Conservation (phyloP, 345 rosid genomes). For the Atalantia buxifolia region DNA sequence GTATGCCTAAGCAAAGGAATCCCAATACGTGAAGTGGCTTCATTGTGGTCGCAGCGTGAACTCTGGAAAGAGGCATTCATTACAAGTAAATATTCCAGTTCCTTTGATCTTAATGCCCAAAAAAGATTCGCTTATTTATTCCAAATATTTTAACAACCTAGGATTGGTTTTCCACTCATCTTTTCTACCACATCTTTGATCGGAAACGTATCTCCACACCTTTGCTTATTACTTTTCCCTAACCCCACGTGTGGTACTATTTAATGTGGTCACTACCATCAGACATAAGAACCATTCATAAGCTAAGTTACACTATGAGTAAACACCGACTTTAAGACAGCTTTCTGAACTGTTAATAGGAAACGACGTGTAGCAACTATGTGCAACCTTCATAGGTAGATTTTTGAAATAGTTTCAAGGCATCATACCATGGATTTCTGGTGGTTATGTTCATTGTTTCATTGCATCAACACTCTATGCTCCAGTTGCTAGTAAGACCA, state of each 20-base stretch:
- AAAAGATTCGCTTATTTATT: background rate
- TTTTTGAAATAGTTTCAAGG: too few species aligned
- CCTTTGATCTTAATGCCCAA: background rate
- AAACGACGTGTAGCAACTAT: too few species aligned
- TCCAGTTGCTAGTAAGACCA: background rate
- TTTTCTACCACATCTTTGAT: background rate
- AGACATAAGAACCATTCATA: too few species aligned
- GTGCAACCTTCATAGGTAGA: too few species aligned
- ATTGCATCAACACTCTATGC: too few species aligned
- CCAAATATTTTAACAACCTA: background rate
- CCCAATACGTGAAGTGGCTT: constrained; percentile 56
- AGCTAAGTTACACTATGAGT: too few species aligned
- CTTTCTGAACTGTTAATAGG: too few species aligned
- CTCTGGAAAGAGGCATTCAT: constrained; percentile 77
- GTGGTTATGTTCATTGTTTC: too few species aligned
- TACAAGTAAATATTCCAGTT: constrained; percentile 43
- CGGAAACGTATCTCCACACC: background rate
- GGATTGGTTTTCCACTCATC: background rate
- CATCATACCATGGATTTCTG: too few species aligned
- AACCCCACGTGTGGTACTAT: too few species aligned
- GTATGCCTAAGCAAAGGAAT: constrained; percentile 59
- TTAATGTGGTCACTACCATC: too few species aligned
- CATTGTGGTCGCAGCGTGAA: constrained; percentile 56
- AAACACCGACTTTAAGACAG: too few species aligned
- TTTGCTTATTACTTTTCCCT: background rate